Conservation (phyloP, 208 protist species). For the Leptomonas seymouri region DNA sequence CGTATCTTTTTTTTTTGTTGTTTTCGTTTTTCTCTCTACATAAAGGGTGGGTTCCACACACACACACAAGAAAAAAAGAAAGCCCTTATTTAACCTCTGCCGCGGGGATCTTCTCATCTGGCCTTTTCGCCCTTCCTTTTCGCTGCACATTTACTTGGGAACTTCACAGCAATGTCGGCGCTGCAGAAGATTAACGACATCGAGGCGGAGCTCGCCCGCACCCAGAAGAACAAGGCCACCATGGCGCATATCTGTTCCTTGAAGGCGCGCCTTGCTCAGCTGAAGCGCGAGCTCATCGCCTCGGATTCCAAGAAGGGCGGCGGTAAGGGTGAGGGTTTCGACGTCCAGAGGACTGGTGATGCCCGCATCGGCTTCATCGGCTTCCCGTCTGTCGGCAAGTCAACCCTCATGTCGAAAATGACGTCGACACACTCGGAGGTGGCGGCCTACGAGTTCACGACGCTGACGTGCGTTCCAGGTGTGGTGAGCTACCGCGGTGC, state of each 20-base stretch:
- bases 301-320: constrained; percentile 89
- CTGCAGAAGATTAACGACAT: constrained; percentile 96
- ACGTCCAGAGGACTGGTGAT: constrained; percentile 98
- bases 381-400: constrained; percentile 98
- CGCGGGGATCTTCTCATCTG: neutral
- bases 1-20: too few species aligned
- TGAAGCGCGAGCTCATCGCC: constrained; percentile 96
- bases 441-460: constrained; percentile 99
- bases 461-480: constrained; percentile 98
- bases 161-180: constrained; percentile 34
- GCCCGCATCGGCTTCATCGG: constrained; percentile 97
- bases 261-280: constrained; percentile 98
- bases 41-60: too few species aligned
- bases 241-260: constrained; percentile 97
- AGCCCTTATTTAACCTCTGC: neutral
- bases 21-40: too few species aligned
- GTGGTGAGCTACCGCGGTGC: constrained; percentile 95
- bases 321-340: constrained; percentile 96
- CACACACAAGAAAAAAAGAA: too few species aligned
- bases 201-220: constrained; percentile 97
- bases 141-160: neutral
- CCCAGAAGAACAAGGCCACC: constrained; percentile 99
- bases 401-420: constrained; percentile 97
- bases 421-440: constrained; percentile 97
- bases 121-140: constrained; percentile 8